A percentile compares a stretch with the other conserved stretches of the same genome.
These are phyloP conservation scores for Psilocybe cubensis DNA, from an alignment of 768 basidiomycete species.

Conservation along the genomic window DNA sequence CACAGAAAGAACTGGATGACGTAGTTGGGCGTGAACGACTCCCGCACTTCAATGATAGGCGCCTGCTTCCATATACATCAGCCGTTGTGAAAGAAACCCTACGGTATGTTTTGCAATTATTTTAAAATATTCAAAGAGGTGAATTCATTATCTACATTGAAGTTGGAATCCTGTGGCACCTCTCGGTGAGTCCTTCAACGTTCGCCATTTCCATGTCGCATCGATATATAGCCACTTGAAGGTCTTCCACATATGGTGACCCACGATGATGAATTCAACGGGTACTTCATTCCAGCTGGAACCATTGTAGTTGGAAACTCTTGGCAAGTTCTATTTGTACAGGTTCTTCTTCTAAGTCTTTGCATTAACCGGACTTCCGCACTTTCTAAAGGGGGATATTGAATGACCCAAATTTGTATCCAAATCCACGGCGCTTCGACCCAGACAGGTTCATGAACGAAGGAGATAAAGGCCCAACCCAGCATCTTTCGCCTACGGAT, in stretches of 20 bases:
- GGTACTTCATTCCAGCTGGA: slow-evolving; percentile 32
- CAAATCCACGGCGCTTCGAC: slow-evolving; percentile 49
- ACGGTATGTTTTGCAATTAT: slow-evolving; percentile 8
- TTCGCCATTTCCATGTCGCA: not conserved
- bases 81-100: slow-evolving; percentile 21
- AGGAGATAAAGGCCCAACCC: slow-evolving; percentile 21
- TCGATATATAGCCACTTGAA: not conserved
- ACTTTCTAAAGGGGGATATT: slow-evolving; percentile 46
- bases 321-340: slow-evolving; percentile 35
- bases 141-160: no score
- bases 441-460: slow-evolving; percentile 49
- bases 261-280: slow-evolving; percentile 30
- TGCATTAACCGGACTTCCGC: not conserved
- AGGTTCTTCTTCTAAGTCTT: slow-evolving; percentile 42
- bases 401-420: slow-evolving; percentile 48
- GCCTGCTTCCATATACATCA: slow-evolving; percentile 23
- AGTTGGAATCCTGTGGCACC: slow-evolving; percentile 27
- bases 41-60: slow-evolving; percentile 26
- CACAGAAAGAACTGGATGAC: slow-evolving; percentile 28
- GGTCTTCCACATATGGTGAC: slow-evolving; percentile 27
- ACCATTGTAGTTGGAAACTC: slow-evolving; percentile 32
- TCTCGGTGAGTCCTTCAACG: not conserved
- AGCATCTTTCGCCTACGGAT: slow-evolving; percentile 35
- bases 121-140: no score
- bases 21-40: slow-evolving; percentile 27